A percentile compares a stretch with the other conserved stretches of the same genome.
Evolutionary conservation across 2,329 filamentous ascomycete species (phyloP).

Genomic region (Ophiognomonia clavigignenti-juglandacearum): DNA sequence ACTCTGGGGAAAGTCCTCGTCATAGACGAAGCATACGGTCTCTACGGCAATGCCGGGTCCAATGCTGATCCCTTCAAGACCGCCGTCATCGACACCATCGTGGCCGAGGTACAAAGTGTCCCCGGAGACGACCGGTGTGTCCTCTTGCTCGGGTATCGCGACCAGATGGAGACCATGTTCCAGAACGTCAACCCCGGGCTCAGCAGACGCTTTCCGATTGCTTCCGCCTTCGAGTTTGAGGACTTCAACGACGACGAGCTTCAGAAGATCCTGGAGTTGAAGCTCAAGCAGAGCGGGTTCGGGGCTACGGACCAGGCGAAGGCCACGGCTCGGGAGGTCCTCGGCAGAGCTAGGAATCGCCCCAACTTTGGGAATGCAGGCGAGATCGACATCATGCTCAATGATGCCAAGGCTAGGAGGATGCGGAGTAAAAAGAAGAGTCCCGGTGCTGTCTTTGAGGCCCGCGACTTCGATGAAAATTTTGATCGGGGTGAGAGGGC

Average conservation of each 20-base stretch:
- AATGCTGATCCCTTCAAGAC: constrained; percentile 44
- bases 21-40: constrained; percentile 74
- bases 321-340: constrained; percentile 51
- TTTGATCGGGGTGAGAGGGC: constrained; percentile 46
- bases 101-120: constrained; percentile 65
- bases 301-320: constrained; percentile 46
- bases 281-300: constrained; percentile 54
- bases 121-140: constrained; percentile 70
- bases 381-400: constrained; percentile 66
- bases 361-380: constrained; percentile 69
- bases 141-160: constrained; percentile 64
- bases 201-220: constrained; percentile 58
- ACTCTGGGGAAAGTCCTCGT: constrained; percentile 70
- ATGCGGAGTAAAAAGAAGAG: constrained; percentile 19
- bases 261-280: constrained; percentile 54
- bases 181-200: constrained; percentile 70
- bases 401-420: constrained; percentile 43
- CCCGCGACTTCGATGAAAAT: constrained; percentile 53
- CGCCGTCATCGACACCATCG: constrained; percentile 68
- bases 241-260: constrained; percentile 61
- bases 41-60: constrained; percentile 39
- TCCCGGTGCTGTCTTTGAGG: constrained; percentile 23
- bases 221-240: constrained; percentile 61
- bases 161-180: constrained; percentile 68
- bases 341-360: constrained; percentile 56